Evolutionary conservation across 768 basidiomycete species (phyloP), one percentile per base, ranked within the genome.

Genomic region (Lactifluus echinatus): DNA sequence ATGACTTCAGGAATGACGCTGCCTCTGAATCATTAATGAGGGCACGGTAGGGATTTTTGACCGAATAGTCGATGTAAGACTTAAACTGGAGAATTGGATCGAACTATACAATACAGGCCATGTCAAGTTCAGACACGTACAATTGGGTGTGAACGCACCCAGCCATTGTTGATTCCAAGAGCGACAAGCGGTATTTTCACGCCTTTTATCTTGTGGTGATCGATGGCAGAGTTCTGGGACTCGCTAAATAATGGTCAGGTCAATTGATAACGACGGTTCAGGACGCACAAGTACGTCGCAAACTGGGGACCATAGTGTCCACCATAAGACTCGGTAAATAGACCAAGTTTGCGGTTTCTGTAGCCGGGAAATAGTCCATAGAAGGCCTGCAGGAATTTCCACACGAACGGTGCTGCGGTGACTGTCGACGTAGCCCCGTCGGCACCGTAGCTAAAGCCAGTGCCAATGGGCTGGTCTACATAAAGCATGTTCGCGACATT

Each of bases 321-420:
- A 19, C 61, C 56, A 24, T 52, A 57, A 72, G 78, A 79, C 66
- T 80, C 79, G 1, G 79, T 78, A 79, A 79, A 81, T 39, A 80
- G 67, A 1, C 76, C 79, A 43, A 81, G 67, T 5, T 72, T 69
- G 53, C 69, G 72, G 2, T 60, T 58, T 29, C 70, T 64, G 26
- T 73, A 74, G 29, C 72, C 71, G 33, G 75, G 54, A 55, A 80
- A 82, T 53, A 72, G 71, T 3, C n/a, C 31, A 8, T 43, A 53
- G 19, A 53, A 50, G 8, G 50, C 50, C 26, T 50, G 50, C 24
- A 50, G n/a, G 24, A 50, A 17, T 7, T 39, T 37, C 51, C 51
- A 53, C 8, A 53, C 51, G 19, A 43, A 53, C 0, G 51, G 39
- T 6, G 39, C 51, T 1, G 51, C 51, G 1, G 51, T 24, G 11